A percentile compares a stretch with the other conserved stretches of the same genome.
These are phyloP conservation scores for Boletus patriciae DNA, from an alignment of 768 basidiomycete genomes.

Conservation along the genomic window DNA sequence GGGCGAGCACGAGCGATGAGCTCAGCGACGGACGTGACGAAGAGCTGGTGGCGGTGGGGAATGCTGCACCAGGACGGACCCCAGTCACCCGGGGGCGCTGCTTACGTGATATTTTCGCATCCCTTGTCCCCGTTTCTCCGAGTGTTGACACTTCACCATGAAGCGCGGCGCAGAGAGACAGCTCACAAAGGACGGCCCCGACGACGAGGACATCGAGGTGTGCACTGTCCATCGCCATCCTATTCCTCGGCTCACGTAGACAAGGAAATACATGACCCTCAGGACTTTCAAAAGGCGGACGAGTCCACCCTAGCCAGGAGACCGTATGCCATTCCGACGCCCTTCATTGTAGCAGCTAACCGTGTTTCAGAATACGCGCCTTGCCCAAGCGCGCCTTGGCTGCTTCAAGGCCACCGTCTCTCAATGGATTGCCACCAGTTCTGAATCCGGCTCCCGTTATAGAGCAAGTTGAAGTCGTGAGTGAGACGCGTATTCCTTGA, in stretches of 20 bases:
- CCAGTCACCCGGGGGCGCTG: conserved; percentile 12
- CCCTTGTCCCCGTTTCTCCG: neutral
- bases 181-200: conserved; percentile 54
- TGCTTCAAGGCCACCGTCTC: conserved; percentile 22
- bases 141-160: conserved; percentile 40
- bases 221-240: neutral
- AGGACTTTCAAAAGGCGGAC: conserved; percentile 60
- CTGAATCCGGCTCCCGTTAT: conserved; percentile 15
- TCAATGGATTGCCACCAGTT: conserved; percentile 28
- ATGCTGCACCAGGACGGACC: neutral
- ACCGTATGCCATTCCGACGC: conserved; percentile 45
- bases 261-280: conserved; percentile 44
- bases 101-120: conserved; percentile 26
- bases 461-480: conserved; percentile 25
- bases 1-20: conserved; percentile 7
- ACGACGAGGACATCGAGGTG: conserved; percentile 40
- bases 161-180: conserved; percentile 78
- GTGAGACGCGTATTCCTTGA: conserved; percentile 19
- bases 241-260: conserved; percentile 5
- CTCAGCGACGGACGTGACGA: conserved; percentile 4
- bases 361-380: conserved; percentile 54
- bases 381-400: conserved; percentile 53
- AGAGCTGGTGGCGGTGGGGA: neutral
- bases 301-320: conserved; percentile 53
- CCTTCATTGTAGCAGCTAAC: conserved; percentile 9